Conservation (phyloP, 495 filamentous ascomycete genomes). For the Penicillium manginii region DNA sequence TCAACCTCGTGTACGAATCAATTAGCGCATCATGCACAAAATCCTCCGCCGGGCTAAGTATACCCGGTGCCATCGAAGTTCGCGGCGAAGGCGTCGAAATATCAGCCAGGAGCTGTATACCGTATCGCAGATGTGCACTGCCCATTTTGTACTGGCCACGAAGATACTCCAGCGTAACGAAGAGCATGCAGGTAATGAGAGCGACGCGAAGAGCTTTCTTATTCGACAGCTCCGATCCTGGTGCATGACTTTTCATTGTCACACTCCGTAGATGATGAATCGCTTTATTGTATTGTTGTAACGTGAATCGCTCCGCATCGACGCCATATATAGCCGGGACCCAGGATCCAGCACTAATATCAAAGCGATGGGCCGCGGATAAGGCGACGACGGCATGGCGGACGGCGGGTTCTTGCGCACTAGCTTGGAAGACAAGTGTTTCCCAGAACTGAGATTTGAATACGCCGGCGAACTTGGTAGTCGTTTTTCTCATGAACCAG, state of each 20-base stretch:
- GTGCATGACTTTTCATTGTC: not conserved
- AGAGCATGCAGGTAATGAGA: conserved; percentile 56
- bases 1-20: conserved; percentile 22
- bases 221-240: not conserved
- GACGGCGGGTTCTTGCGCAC: conserved; percentile 62
- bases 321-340: conserved; percentile 6
- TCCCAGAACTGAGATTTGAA: conserved; percentile 67
- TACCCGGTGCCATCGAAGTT: conserved; percentile 13
- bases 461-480: conserved; percentile 62
- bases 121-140: conserved; percentile 50
- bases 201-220: conserved; percentile 34
- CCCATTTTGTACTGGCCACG: conserved; percentile 48
- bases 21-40: conserved; percentile 27
- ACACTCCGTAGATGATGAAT: conserved; percentile 15
- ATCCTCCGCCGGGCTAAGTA: conserved; percentile 20
- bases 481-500: conserved; percentile 60
- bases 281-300: conserved; percentile 32
- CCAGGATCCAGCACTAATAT: conserved; percentile 8
- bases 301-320: conserved; percentile 20
- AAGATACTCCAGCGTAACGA: conserved; percentile 55
- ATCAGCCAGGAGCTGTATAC: conserved; percentile 28
- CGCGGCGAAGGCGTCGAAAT: conserved; percentile 9
- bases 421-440: conserved; percentile 58
- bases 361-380: conserved; percentile 61
- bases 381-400: conserved; percentile 68